Percentiles rank a stretch among this genome's conserved stretches.
Evolutionary conservation across 2,329 filamentous ascomycete species (phyloP).

Genomic region (Trichophyton mentagrophytes): DNA sequence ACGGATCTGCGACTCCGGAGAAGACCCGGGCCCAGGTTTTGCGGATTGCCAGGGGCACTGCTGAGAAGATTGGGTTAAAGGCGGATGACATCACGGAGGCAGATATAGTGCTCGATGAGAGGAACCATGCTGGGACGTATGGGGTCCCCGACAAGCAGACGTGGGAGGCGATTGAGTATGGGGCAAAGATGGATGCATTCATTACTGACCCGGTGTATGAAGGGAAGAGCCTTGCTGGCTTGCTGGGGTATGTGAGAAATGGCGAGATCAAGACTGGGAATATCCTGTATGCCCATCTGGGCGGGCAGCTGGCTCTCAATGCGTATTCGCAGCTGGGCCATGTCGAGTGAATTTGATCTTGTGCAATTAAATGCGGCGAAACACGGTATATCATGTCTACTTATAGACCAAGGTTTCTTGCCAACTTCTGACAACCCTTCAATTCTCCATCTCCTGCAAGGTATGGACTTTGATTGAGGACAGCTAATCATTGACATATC

Average conservation of each 20-base stretch:
- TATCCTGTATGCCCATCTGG: conserved; percentile 58
- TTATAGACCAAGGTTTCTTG: too few relatives aligned
- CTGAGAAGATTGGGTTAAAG: conserved; percentile 47
- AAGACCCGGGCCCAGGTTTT: conserved; percentile 54
- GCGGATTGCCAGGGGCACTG: conserved; percentile 53
- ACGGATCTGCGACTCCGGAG: conserved; percentile 46
- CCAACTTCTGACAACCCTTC: too few relatives aligned
- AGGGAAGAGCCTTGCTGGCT: conserved; percentile 59
- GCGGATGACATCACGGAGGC: conserved; percentile 47
- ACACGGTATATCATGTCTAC: neutral
- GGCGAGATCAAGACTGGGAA: conserved; percentile 52
- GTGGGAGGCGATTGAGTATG: conserved; percentile 55
- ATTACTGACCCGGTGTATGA: conserved; percentile 67
- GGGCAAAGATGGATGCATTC: conserved; percentile 55
- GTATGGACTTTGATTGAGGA: too few relatives aligned
- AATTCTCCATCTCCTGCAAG: too few relatives aligned
- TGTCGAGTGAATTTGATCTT: neutral
- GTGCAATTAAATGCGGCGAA: neutral
- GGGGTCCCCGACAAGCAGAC: conserved; percentile 55
- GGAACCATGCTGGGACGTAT: conserved; percentile 56
- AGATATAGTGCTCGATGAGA: conserved; percentile 51
- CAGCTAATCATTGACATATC: too few relatives aligned
- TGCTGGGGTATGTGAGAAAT: conserved; percentile 54
- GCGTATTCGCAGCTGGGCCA: conserved; percentile 43
- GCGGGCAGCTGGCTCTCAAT: conserved; percentile 57